A percentile compares a stretch with the other conserved stretches of the same genome.
Conservation (phyloP, 139 green algal genomes). For the Tetradesmus lagerheimii region DNA sequence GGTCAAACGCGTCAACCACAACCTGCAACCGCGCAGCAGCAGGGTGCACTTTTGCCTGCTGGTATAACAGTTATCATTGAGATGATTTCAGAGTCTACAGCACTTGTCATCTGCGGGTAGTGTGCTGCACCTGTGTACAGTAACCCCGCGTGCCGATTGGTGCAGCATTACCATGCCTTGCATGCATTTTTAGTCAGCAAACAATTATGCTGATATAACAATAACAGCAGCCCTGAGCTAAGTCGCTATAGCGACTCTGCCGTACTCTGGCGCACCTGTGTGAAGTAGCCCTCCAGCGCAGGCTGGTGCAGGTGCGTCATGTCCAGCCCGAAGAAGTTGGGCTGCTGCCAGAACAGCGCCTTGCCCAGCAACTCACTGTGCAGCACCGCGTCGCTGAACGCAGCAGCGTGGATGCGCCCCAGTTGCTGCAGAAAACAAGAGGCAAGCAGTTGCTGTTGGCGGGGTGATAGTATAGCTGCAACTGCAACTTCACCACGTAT, state of each 20-base stretch:
- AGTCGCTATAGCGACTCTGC: no score
- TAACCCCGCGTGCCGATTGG: not conserved
- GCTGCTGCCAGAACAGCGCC: conserved; percentile 85
- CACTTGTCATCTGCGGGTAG: no score
- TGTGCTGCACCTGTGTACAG: conserved; percentile 77
- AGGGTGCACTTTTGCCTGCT: no score
- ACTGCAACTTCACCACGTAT: no score
- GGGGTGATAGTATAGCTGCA: no score
- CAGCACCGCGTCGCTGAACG: conserved; percentile 89
- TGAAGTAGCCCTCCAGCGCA: conserved; percentile 81
- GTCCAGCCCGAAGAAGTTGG: conserved; percentile 92
- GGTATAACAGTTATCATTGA: no score
- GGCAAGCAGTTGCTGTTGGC: not conserved
- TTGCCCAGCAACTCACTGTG: conserved; percentile 80
- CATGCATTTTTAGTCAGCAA: no score
- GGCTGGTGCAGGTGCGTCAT: conserved; percentile 78
- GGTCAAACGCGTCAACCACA: conserved; percentile 95
- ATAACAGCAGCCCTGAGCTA: not conserved
- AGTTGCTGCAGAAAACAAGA: conserved; percentile 56
- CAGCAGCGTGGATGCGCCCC: conserved; percentile 87
- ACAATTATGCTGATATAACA: conserved; percentile 56
- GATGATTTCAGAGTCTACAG: no score
- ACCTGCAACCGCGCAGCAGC: conserved; percentile 68
- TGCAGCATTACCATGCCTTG: not conserved
- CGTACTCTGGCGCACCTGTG: conserved; percentile 64